Conservation (phyloP, 768 basidiomycete genomes). For the Boletus barrowsii region DNA sequence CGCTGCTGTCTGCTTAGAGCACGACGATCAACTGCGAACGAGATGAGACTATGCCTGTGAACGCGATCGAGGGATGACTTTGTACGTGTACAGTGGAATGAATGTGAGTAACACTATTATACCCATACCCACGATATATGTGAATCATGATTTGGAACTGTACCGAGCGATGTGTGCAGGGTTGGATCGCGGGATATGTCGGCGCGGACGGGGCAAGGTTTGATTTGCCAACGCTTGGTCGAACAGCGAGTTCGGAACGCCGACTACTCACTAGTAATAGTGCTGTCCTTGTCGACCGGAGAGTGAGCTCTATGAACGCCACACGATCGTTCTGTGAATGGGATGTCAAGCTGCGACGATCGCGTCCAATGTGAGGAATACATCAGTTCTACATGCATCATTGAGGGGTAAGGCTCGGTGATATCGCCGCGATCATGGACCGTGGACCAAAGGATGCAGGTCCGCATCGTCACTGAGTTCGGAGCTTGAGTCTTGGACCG, state of each 20-base stretch:
- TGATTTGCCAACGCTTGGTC: background rate
- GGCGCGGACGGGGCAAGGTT: background rate
- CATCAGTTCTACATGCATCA: background rate
- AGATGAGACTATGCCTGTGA: background rate
- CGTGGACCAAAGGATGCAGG: too few relatives aligned
- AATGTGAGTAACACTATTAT: too few relatives aligned
- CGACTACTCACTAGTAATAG: background rate
- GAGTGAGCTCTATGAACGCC: background rate
- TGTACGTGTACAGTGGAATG: too few relatives aligned
- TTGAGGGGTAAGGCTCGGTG: background rate
- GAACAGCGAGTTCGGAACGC: background rate
- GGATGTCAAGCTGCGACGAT: background rate
- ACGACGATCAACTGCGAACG: background rate
- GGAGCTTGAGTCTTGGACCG: background rate
- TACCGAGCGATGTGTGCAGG: too few relatives aligned
- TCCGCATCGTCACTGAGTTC: background rate
- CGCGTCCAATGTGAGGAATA: too few relatives aligned
- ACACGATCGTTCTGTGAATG: background rate
- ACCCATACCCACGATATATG: background rate
- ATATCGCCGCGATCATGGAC: too few relatives aligned
- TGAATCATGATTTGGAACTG: background rate
- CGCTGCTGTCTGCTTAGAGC: constrained; percentile 14
- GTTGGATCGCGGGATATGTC: too few relatives aligned
- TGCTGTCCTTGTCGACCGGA: background rate
- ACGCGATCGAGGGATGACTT: too few relatives aligned